Evolutionary conservation across 225 moss, liverwort and hornwort genomes (phyloP).

Genomic region (Physcomitrellopsis africana): DNA sequence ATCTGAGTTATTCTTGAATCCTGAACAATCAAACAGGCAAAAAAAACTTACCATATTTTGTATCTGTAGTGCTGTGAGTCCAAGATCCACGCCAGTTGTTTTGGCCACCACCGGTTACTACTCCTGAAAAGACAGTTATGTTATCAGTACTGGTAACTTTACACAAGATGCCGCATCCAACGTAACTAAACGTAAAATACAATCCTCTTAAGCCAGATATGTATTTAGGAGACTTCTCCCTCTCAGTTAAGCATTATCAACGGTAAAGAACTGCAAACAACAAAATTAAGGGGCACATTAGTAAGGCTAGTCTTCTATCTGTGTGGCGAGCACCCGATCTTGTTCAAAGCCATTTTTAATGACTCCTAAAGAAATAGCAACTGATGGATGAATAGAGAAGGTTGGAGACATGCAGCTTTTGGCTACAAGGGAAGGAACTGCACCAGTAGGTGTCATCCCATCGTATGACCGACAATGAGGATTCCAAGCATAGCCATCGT

Average conservation of each 20-base stretch:
- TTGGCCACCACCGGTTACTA: constrained; percentile 53
- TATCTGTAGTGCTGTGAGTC: constrained; percentile 77
- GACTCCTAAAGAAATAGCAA: constrained; percentile 14
- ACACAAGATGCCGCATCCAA: not conserved
- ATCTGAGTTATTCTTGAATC: constrained; percentile 10
- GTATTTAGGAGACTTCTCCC: not conserved
- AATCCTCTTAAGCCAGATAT: not conserved
- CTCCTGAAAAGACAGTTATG: constrained; percentile 42
- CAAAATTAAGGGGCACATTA: constrained; percentile 15
- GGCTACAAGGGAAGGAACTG: constrained; percentile 19
- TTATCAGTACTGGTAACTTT: constrained; percentile 9
- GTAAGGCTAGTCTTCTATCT: not conserved
- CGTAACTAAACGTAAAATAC: not conserved
- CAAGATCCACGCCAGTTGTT: constrained; percentile 96
- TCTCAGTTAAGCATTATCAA: constrained; percentile 17
- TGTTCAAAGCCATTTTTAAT: constrained; percentile 16
- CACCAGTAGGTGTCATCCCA: constrained; percentile 69
- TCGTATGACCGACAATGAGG: constrained; percentile 83
- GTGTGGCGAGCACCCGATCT: constrained; percentile 9
- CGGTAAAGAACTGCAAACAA: not conserved
- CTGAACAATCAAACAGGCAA: not conserved
- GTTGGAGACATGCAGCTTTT: constrained; percentile 13
- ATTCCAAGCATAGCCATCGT: constrained; percentile 78
- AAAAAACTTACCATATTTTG: constrained; percentile 60
- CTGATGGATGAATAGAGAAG: constrained; percentile 1